phyloP scores from a whole-genome alignment of 176 grass and related monocot species.

The Alloteropsis semialata region DNA sequence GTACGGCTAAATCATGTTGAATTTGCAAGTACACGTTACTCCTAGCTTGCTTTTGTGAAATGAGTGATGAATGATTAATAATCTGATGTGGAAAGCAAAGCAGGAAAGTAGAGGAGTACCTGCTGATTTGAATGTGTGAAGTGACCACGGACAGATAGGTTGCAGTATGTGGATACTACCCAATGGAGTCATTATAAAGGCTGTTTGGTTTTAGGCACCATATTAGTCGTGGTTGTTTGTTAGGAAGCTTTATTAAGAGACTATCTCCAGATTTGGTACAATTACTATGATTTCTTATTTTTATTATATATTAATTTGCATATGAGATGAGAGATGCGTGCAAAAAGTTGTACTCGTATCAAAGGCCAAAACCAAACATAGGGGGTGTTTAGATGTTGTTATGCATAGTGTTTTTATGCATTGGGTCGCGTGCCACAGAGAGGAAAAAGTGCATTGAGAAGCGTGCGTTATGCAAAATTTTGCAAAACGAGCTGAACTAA shows the following conservation, averaged over 20 bases:
- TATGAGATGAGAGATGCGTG: background rate
- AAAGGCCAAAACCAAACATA: background rate
- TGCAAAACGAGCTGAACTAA: too few species aligned
- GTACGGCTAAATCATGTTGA: background rate
- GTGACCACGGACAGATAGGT: background rate
- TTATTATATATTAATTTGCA: too few species aligned
- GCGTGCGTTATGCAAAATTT: too few species aligned
- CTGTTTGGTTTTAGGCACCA: background rate
- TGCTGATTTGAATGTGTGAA: background rate
- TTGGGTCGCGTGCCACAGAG: too few species aligned
- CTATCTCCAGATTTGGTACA: background rate
- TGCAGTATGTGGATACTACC: background rate
- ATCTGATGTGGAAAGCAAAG: background rate
- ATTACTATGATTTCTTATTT: background rate
- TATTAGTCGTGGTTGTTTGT: background rate
- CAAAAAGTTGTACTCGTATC: background rate
- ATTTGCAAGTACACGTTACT: background rate
- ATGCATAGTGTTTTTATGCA: too few species aligned
- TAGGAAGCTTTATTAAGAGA: background rate
- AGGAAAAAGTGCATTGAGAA: too few species aligned
- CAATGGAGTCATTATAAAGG: background rate
- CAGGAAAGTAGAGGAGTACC: background rate
- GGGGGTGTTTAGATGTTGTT: too few species aligned
- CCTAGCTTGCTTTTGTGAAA: background rate
- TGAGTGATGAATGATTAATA: background rate